These are phyloP conservation scores for Tricholoma saponaceum DNA, from an alignment of 768 basidiomycete species.

Conservation along the genomic window DNA sequence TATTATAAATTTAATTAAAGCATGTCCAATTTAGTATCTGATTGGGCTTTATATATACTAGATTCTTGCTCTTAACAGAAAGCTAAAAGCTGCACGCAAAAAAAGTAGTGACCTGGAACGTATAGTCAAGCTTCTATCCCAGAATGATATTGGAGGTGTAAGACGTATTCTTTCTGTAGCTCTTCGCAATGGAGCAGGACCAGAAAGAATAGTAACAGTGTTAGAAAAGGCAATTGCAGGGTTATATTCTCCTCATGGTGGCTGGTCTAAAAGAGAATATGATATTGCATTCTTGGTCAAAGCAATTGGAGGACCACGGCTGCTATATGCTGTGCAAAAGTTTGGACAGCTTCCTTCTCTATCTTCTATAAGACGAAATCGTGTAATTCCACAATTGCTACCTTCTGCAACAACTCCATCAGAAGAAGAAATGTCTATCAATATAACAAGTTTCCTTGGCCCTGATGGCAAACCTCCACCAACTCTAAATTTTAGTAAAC, in stretches of 20 bases:
- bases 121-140: neutral
- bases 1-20: neutral
- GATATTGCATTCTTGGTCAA: conserved; percentile 25
- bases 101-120: neutral
- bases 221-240: conserved; percentile 1
- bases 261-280: conserved; percentile 15
- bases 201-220: neutral
- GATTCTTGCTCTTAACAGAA: neutral
- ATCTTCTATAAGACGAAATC: too few species aligned
- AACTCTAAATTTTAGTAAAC: too few species aligned
- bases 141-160: conserved; percentile 10
- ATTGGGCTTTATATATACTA: neutral
- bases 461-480: too few species aligned
- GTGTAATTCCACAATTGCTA: too few species aligned
- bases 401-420: too few species aligned
- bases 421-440: too few species aligned
- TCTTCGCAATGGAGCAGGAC: conserved; percentile 2
- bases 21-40: neutral
- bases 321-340: too few species aligned
- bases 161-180: conserved; percentile 2
- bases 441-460: too few species aligned
- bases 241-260: conserved; percentile 8
- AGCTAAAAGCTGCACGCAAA: neutral
- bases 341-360: too few species aligned
- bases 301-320: conserved; percentile 21